Base-by-base conservation (phyloP, 2,329 filamentous ascomycete species). In the Chaetomium olivaceum region DNA sequence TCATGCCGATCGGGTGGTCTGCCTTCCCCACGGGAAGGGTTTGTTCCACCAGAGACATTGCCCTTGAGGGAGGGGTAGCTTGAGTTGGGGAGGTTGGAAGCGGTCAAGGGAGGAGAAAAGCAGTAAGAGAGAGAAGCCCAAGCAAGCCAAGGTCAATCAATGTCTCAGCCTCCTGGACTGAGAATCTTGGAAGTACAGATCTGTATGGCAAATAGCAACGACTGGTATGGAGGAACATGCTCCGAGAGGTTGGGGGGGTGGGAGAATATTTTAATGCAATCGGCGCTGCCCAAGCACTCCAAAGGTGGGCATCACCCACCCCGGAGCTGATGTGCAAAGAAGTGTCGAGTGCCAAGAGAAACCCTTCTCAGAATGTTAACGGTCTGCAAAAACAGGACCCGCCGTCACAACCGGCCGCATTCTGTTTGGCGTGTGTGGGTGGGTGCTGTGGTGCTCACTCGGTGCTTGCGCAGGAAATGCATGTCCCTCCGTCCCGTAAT, bases 21-120 rank as follows among this genome's bases (percentile, higher is more conserved):
- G 63, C 48, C 63, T 65, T 67, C 63, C 60, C 54, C 23, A 58
- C 8, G 21, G 62, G 64, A 55, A 68, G 67, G 54, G 58, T 36
- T 55, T 58, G 61, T 62, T 68, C 57, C 14, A 58, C 61, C 16
- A 68, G 65, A 67, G 71, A 70, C 71, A 72, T 72, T 25, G 50
- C 14, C 31, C 36, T 63, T 46, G 64, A 62, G 33, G 48, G 63
- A 62, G 66, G 66, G 62, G 21, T 50, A 33, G 4, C 50, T 16
- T 51, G 33, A 31, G 21, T 19, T 9, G 16, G 16, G 43, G 39
- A 56, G 23, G 56, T 25, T 62, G 25, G 31, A 4, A 43, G 29
- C 39, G 46, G 65, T 59, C 56, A 64, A 66, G 65, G 57, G 67
- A 65, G 39, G 50, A 64, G 58, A 52, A 29, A 4, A 12, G n/a